These are phyloP conservation scores for Botrytis galanthina DNA, from an alignment of 2,329 filamentous ascomycete species.

Conservation along the genomic window DNA sequence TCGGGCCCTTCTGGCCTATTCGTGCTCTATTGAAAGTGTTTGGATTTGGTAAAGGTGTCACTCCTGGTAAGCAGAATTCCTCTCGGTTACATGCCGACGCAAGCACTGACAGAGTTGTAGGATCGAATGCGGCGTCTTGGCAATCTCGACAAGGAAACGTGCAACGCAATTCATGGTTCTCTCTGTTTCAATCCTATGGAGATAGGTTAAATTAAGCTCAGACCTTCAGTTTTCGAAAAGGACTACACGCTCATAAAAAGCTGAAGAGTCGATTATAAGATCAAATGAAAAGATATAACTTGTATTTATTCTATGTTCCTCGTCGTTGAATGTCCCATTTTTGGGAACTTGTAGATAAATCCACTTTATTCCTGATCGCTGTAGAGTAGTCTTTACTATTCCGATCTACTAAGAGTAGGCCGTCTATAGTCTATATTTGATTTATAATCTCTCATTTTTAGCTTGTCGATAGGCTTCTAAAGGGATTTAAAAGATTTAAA, in stretches of 20 bases:
- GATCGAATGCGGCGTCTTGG: conserved; percentile 4
- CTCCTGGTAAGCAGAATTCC: neutral
- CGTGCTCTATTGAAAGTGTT: conserved; percentile 4
- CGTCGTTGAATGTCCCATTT: neutral
- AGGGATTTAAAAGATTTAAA: no score
- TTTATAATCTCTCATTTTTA: no score
- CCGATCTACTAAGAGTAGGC: no score
- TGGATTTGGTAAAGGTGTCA: conserved; percentile 13
- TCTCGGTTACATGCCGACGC: neutral
- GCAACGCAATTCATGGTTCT: conserved; percentile 14
- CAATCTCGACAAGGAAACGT: conserved; percentile 13
- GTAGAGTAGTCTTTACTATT: no score
- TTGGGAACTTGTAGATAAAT: neutral
- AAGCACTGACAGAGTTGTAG: neutral
- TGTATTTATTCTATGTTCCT: neutral
- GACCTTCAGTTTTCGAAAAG: neutral
- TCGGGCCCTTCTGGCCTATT: conserved; percentile 13
- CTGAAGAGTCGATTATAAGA: neutral
- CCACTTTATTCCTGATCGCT: neutral
- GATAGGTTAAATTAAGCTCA: neutral
- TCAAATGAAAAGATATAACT: neutral
- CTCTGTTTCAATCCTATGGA: neutral
- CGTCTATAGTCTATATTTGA: no score
- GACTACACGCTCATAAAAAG: neutral
- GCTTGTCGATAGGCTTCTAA: no score